Base-by-base conservation (phyloP, 768 basidiomycete species). In the Lentinula lateritia region DNA sequence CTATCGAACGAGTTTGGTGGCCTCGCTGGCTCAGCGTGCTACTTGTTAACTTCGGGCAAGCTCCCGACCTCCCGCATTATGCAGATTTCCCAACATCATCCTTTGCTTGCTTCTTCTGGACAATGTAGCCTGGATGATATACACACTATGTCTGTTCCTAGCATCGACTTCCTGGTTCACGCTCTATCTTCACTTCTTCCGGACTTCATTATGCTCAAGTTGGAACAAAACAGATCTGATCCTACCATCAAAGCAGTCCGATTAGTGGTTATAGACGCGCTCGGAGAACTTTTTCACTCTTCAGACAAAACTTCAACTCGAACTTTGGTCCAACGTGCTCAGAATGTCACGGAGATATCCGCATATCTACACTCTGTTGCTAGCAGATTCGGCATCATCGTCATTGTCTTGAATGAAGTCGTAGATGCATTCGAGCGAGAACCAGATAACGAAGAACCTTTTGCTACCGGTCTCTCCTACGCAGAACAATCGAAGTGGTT, bases 371-470 rank as follows among this genome's bases (percentile, higher is more conserved):
- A 95, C 71, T 65, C 73, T 6, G 76, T 98, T 23, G 93, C 92
- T 0, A 76, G 74, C 65, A 76, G 75, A 59, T 77, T 90, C 67
- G 74, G 78, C 35, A 70, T 95, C 23, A 92, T 92, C 0, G 76
- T 98, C 20, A 73, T 98, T 23, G 86, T 97, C 52, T 74, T 98
- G 56, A 98, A 98, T 74, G 93, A 95, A 72, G 94, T 95, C 5
- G 79, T 85, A 15, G 93, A 95, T 69, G 85, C 83, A n/a, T 88
- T 93, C 62, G 73, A 84, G 41, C 74, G 71, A 10, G 67, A 8
- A 2, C 8, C 23, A 15, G 63, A 70, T 46, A 63, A 65, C n/a
- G 64, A 67, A 10, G 61, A 65, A 36, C 72, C 67, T 35, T 64
- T 62, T 4, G 67, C 67, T 3, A 70, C 69, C 5, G 78, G 80